Conservation (phyloP, 805 yeast species). For the Kuraishia borneana region DNA sequence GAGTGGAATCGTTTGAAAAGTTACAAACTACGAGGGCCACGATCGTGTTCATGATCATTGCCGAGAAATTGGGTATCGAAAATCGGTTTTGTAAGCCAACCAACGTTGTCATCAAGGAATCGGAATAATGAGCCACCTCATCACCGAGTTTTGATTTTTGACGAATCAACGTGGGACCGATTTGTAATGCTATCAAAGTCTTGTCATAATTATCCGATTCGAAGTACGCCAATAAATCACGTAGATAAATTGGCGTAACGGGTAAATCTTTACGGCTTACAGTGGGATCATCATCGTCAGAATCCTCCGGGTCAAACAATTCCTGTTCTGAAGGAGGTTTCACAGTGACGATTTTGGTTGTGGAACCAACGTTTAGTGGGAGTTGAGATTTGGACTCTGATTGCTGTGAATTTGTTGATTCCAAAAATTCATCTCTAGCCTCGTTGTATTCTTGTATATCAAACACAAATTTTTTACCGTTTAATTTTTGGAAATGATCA, state of each 20-base stretch:
- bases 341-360: not conserved
- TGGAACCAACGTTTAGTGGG: not conserved
- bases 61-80: conserved; percentile 50
- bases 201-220: conserved; percentile 37
- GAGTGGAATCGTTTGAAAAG: conserved; percentile 24
- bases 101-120: conserved; percentile 38
- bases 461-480: conserved; percentile 19
- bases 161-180: conserved; percentile 49
- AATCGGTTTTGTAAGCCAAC: conserved; percentile 45
- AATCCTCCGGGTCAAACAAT: conserved; percentile 25
- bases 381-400: not conserved
- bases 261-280: conserved; percentile 23
- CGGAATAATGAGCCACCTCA: conserved; percentile 51
- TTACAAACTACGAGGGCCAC: conserved; percentile 51
- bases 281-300: conserved; percentile 45
- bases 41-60: conserved; percentile 51
- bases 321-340: not conserved
- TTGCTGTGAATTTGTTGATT: conserved; percentile 2
- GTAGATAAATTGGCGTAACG: conserved; percentile 52
- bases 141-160: conserved; percentile 49
- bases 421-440: conserved; percentile 6
- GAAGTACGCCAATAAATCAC: conserved; percentile 55
- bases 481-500: conserved; percentile 26
- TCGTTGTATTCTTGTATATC: conserved; percentile 11
- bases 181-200: conserved; percentile 34